Evolutionary conservation across 495 filamentous ascomycete genomes (phyloP).

Genomic region (Beverwykella pulmonaria): DNA sequence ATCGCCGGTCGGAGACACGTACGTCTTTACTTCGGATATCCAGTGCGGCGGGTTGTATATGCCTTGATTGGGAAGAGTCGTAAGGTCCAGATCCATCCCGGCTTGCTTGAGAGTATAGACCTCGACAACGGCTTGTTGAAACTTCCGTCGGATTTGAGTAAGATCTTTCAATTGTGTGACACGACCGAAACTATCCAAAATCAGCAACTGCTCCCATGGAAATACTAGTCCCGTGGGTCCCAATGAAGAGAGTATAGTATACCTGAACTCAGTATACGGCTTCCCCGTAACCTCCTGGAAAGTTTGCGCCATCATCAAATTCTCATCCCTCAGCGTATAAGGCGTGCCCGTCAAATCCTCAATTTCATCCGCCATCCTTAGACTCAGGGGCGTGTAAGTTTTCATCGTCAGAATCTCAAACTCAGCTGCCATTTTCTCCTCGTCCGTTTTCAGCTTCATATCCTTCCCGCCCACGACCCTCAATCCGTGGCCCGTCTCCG

Average conservation of each 20-base stretch:
- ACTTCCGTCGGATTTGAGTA: conserved; percentile 48
- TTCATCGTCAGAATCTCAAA: conserved; percentile 8
- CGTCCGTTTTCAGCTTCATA: neutral
- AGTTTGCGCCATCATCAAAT: conserved; percentile 12
- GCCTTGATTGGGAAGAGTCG: conserved; percentile 28
- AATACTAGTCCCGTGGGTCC: neutral
- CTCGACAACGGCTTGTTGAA: conserved; percentile 64
- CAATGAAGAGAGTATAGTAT: neutral
- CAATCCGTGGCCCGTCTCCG: conserved; percentile 60
- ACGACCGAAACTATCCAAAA: conserved; percentile 10
- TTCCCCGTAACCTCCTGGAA: conserved; percentile 11
- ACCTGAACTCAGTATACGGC: conserved; percentile 4
- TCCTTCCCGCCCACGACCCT: conserved; percentile 54
- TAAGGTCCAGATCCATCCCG: conserved; percentile 41
- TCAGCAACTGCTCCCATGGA: neutral
- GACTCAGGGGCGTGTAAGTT: conserved; percentile 9
- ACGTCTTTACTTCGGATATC: conserved; percentile 21
- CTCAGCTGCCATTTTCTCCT: neutral
- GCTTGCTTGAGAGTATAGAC: conserved; percentile 54
- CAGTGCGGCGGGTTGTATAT: conserved; percentile 10
- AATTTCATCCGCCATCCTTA: conserved; percentile 16
- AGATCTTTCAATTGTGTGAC: conserved; percentile 45
- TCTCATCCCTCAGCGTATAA: conserved; percentile 10
- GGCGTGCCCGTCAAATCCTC: conserved; percentile 12
- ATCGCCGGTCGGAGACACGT: neutral